phyloP scores from a whole-genome alignment of 164 flowering plant genomes.

The Magnolia sinica region DNA sequence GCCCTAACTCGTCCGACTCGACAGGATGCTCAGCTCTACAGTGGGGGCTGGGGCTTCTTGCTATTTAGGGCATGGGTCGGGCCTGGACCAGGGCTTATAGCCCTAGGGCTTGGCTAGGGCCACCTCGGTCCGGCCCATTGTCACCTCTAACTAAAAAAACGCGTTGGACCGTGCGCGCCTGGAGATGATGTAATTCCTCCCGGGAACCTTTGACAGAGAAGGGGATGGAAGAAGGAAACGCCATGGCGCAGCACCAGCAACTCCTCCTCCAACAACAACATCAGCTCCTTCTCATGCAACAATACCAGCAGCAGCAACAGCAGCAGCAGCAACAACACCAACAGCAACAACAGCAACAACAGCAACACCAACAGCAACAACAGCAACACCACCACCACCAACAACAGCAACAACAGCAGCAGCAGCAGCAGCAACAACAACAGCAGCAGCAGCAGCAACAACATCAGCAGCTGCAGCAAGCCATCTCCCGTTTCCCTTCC shows the following conservation, averaged over 20 bases:
- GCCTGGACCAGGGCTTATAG: too few species aligned
- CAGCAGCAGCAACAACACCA: slow-evolving; percentile 47
- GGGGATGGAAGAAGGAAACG: slow-evolving; percentile 52
- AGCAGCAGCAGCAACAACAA: slow-evolving; percentile 22
- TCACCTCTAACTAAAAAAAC: background rate
- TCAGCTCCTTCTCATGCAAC: slow-evolving; percentile 16
- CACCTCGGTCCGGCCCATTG: too few species aligned
- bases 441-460: slow-evolving; percentile 43
- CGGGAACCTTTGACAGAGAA: background rate
- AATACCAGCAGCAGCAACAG: slow-evolving; percentile 27
- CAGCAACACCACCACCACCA: slow-evolving; percentile 35
- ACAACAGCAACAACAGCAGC: slow-evolving; percentile 32
- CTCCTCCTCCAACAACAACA: slow-evolving; percentile 25
- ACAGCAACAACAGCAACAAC: slow-evolving; percentile 44
- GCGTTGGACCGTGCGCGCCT: background rate
- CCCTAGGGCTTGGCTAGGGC: too few species aligned
- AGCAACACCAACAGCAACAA: slow-evolving; percentile 45
- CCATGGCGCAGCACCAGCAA: slow-evolving; percentile 49
- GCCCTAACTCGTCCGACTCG: too few species aligned
- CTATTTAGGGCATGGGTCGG: too few species aligned
- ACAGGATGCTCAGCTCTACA: too few species aligned
- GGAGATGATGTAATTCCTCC: background rate
- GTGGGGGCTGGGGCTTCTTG: too few species aligned
- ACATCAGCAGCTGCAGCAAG: slow-evolving; percentile 40
- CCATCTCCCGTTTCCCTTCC: slow-evolving; percentile 89